Conservation (phyloP, 805 yeast genomes). For the Saccharomycopsis fermentans region DNA sequence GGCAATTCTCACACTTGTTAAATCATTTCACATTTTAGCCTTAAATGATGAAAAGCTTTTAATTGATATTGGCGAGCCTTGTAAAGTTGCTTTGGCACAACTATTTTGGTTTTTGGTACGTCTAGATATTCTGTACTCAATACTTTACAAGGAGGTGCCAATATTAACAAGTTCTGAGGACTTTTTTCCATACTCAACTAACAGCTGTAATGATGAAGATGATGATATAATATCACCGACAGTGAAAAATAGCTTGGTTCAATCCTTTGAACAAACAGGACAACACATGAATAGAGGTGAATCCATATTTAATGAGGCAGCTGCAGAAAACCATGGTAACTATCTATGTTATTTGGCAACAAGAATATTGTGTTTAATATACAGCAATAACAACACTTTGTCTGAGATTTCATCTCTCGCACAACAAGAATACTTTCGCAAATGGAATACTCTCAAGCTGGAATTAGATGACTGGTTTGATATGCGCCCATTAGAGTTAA, state of each 20-base stretch:
- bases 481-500: slow-evolving; percentile 1
- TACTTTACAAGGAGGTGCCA: slow-evolving; percentile 4
- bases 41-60: neutral
- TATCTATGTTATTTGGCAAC: slow-evolving; percentile 8
- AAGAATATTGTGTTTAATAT: slow-evolving; percentile 2
- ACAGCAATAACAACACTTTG: neutral
- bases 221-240: neutral
- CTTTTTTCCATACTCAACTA: neutral
- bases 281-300: neutral
- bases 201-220: neutral
- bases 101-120: slow-evolving; percentile 12
- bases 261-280: neutral
- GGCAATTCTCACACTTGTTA: slow-evolving; percentile 3
- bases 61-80: neutral
- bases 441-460: slow-evolving; percentile 2
- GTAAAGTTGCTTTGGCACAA: neutral
- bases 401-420: neutral
- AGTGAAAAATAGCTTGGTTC: neutral
- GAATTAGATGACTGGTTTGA: slow-evolving; percentile 9
- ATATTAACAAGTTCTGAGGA: neutral
- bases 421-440: neutral
- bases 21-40: slow-evolving; percentile 7
- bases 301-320: neutral
- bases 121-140: slow-evolving; percentile 13
- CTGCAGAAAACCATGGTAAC: slow-evolving; percentile 2